Evolutionary conservation across 768 basidiomycete species (phyloP).

Genomic region (Pisolithus microcarpus): DNA sequence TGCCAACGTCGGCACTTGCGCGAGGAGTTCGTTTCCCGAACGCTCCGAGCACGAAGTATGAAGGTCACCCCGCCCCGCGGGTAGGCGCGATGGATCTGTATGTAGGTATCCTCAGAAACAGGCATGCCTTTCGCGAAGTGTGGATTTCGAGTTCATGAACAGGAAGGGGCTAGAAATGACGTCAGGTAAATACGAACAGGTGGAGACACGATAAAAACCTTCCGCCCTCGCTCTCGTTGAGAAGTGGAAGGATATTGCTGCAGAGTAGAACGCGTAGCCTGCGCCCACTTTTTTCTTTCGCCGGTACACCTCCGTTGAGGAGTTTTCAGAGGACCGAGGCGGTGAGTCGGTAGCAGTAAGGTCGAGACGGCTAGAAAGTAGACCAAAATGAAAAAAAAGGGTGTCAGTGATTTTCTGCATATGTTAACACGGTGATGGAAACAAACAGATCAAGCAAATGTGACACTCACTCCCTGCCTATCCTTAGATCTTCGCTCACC

Average conservation of each 20-base stretch:
- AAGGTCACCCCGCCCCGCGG: constrained; percentile 71
- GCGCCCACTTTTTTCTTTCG: constrained; percentile 56
- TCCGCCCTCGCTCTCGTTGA: no score
- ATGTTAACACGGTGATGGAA: no score
- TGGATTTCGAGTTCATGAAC: constrained; percentile 57
- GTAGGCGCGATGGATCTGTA: constrained; percentile 49
- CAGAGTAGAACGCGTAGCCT: no score
- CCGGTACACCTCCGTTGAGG: constrained; percentile 67
- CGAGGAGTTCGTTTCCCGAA: constrained; percentile 34
- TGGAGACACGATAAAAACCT: no score
- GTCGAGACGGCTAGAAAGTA: no score
- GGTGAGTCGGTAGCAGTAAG: constrained; percentile 21
- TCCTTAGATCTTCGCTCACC: no score
- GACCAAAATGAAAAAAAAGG: constrained; percentile 25
- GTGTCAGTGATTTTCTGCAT: no score
- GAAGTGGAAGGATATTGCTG: no score
- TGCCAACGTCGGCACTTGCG: no score
- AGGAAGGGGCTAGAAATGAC: constrained; percentile 54
- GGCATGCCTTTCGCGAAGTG: no score
- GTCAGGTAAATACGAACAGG: not conserved
- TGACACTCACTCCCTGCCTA: constrained; percentile 15
- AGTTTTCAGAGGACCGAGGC: constrained; percentile 77
- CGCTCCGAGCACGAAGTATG: constrained; percentile 47
- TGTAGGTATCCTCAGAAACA: no score
- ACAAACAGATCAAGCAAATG: not conserved